Conservation (phyloP, 1,139 yeast species). For the Yamadazyma dushanensis region DNA sequence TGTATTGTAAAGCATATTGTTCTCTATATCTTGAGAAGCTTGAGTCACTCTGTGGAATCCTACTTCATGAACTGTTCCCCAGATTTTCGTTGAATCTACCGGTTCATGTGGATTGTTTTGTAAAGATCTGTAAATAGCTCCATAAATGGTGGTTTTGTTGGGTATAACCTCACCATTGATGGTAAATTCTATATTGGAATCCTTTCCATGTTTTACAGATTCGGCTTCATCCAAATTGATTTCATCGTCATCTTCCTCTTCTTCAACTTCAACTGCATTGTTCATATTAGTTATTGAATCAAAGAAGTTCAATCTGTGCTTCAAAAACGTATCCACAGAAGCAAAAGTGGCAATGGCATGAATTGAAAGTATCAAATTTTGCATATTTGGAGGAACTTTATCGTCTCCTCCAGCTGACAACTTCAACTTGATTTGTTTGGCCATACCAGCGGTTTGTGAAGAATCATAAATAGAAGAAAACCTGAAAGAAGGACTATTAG, state of each 20-base stretch:
- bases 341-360: conserved; percentile 88
- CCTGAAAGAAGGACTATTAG: conserved; percentile 10
- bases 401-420: conserved; percentile 32
- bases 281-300: conserved; percentile 17
- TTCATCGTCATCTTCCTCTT: conserved; percentile 14
- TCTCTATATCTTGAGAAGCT: conserved; percentile 3
- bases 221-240: conserved; percentile 2
- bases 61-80: conserved; percentile 58
- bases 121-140: conserved; percentile 65
- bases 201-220: conserved; percentile 5
- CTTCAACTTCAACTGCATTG: conserved; percentile 12
- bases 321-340: conserved; percentile 66
- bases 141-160: conserved; percentile 73
- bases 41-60: conserved; percentile 33
- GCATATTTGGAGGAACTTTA: conserved; percentile 29
- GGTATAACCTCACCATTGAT: conserved; percentile 64
- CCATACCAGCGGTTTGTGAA: conserved; percentile 59
- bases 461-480: conserved; percentile 16
- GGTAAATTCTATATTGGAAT: conserved; percentile 52
- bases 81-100: conserved; percentile 53
- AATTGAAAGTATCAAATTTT: conserved; percentile 59
- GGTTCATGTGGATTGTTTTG: conserved; percentile 39
- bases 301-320: conserved; percentile 28
- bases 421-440: conserved; percentile 67
- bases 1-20: conserved; percentile 12